Base-by-base conservation (phyloP, 2,329 filamentous ascomycete genomes). In the Alternaria solani region DNA sequence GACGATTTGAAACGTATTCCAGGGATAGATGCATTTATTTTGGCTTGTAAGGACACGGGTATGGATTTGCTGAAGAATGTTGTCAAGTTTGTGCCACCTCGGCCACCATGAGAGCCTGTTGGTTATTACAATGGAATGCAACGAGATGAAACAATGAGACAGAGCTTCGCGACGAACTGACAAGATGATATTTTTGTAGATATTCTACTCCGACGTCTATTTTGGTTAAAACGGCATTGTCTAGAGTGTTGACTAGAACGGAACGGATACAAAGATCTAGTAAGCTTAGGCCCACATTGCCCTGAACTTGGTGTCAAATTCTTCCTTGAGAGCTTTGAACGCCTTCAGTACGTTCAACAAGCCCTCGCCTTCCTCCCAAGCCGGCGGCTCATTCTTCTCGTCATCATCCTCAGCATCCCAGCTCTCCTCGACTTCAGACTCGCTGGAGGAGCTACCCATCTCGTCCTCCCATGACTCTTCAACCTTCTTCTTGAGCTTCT, bases 241-340 rank as follows among this genome's bases (percentile, higher is more conserved):
- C 23, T 51, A 48, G 7, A 20, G 20, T 38, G n/a, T 52, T 28
- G 7, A 28, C 32, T 23, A 47, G 7, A 30, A 20, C 23, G 26
- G 12, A 26, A 48, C 20, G 8, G n/a, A 7, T 11, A 11, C 25
- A 38, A 36, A 14, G 25, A 20, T 20, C 23, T 54, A 4, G 7
- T 28, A 36, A 38, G 28, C 36, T 32, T 73, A 89, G 73, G 87
- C 85, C 85, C 86, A 88, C 69, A 85, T 84, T 68, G 84, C 84
- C 70, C 73, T 81, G 76, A 91, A 91, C 79, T 89, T 91, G 44
- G 82, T 81, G 64, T 89, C 85, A 73, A 90, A 91, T 57, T 87
- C 85, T 28, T 80, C 78, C 69, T 85, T 84, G 63, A 91, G 71
- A 67, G 82, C 76, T 61, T 79, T 81, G 69, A 91, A 90, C 1